Evolutionary conservation across 2,329 filamentous ascomycete genomes (phyloP).

Genomic region (Alternaria alternata): DNA sequence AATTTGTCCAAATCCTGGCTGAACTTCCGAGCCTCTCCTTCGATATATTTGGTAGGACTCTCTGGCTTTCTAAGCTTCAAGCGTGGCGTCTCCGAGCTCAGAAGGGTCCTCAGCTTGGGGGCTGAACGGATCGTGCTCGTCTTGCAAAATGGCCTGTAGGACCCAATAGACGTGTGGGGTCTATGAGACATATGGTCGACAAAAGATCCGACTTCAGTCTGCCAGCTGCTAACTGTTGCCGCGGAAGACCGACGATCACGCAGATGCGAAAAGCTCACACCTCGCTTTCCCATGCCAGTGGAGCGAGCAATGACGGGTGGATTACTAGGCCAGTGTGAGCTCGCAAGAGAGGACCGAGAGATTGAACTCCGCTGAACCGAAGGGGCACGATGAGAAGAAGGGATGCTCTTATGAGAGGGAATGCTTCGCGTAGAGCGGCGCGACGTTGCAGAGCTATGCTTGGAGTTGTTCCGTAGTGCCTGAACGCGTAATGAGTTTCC

Average conservation of each 20-base stretch:
- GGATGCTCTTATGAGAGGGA: conserved; percentile 36
- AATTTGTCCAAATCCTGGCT: conserved; percentile 87
- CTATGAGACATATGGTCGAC: conserved; percentile 39
- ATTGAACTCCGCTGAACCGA: conserved; percentile 37
- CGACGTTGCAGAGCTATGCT: conserved; percentile 43
- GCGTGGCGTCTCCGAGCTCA: conserved; percentile 35
- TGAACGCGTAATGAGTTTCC: conserved; percentile 55
- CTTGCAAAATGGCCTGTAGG: conserved; percentile 32
- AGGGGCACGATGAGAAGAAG: conserved; percentile 38
- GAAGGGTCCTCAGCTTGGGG: conserved; percentile 37
- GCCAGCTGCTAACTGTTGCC: conserved; percentile 50
- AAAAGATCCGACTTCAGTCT: conserved; percentile 36
- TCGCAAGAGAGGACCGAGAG: conserved; percentile 56
- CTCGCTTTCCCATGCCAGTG: conserved; percentile 64
- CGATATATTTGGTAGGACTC: conserved; percentile 64
- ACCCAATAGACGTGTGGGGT: conserved; percentile 31
- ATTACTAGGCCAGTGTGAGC: conserved; percentile 58
- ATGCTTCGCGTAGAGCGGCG: conserved; percentile 34
- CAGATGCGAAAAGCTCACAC: conserved; percentile 69
- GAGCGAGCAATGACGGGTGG: conserved; percentile 59
- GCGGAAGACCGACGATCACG: conserved; percentile 54
- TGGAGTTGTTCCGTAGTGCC: conserved; percentile 48
- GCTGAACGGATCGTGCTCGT: conserved; percentile 33
- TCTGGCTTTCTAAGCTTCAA: conserved; percentile 50
- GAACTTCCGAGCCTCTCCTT: conserved; percentile 82